Evolutionary conservation across 768 basidiomycete species (phyloP), one percentile per base, ranked within the genome.

Genomic region (Tricholoma bakamatsutake): DNA sequence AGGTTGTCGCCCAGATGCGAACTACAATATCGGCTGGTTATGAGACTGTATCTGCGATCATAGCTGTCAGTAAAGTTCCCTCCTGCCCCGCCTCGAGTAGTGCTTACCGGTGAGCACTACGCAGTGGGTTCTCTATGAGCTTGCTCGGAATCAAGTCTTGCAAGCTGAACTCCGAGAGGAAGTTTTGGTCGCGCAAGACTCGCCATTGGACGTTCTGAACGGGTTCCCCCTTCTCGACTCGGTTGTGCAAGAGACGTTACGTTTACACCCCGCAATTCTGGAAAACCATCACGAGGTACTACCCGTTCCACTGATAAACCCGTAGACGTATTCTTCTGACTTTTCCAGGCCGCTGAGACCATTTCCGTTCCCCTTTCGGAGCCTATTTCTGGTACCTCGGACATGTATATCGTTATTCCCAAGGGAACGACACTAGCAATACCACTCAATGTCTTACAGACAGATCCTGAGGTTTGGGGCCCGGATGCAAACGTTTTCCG

Each of bases 61-160:
- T 75, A 52, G 74, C 76, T 15, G 78, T 78, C 63, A 60, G 66
- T 61, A 17, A 34, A 35, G 30, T 17, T 21, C 50, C 67, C n/a
- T 62, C 67, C n/a, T 53, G 4, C n/a, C 43, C 52, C n/a, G 2
- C 5, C 34, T 17, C 9, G 3, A 17, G n/a, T 31, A 3, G 28
- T 30, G 28, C 46, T 48, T 43, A 40, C 27, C 49, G 13, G 42
- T 13, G 60, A 28, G 61, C 13, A 58, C 18, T 37, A 24, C 55
- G 24, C 56, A 84, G 83, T 88, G 87, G 87, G 71, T 81, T 45
- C 67, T 88, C 10, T 87, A 86, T 58, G 81, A 84, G 60, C 74
- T 90, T 27, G 73, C 83, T 18, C 69, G 67, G 21, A 67, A 84
- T 62, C 74, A 75, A 0, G 66, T 74, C 24, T 62, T 82, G 37